These are phyloP conservation scores for Pleoardoris graminearum DNA, from an alignment of 2,329 filamentous ascomycete species.

Conservation along the genomic window DNA sequence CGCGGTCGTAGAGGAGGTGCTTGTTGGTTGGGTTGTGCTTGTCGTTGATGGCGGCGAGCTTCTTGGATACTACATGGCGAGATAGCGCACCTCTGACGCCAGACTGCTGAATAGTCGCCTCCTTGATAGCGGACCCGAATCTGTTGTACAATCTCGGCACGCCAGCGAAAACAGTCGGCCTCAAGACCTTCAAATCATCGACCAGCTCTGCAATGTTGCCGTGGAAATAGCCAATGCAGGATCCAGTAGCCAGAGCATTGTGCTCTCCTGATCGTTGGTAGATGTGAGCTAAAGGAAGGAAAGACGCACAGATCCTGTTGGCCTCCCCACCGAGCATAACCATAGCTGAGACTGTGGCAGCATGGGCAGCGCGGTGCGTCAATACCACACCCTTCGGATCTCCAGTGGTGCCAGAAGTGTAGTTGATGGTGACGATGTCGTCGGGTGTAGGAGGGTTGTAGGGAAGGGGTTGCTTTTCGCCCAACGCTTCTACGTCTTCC, in stretches of 20 bases:
- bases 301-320: conserved; percentile 75
- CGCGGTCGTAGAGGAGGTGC: conserved; percentile 77
- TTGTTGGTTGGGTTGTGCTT: conserved; percentile 74
- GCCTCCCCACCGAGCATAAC: conserved; percentile 56
- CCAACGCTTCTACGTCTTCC: conserved; percentile 78
- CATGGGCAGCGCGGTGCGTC: conserved; percentile 78
- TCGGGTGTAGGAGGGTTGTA: conserved; percentile 72
- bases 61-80: conserved; percentile 75
- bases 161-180: conserved; percentile 80
- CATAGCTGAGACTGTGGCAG: conserved; percentile 67
- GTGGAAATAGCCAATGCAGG: conserved; percentile 87
- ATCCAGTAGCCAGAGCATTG: conserved; percentile 69
- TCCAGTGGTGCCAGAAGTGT: conserved; percentile 84
- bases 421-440: conserved; percentile 87
- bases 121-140: conserved; percentile 81
- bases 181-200: conserved; percentile 86
- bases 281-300: conserved; percentile 92
- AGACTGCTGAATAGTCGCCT: conserved; percentile 74
- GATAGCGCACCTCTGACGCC: conserved; percentile 83
- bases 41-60: conserved; percentile 76
- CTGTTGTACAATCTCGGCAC: conserved; percentile 92
- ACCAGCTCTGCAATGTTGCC: conserved; percentile 84
- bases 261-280: conserved; percentile 87
- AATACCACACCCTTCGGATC: conserved; percentile 82
- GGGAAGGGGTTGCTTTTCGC: conserved; percentile 68